phyloP scores from a whole-genome alignment of 441 rosid genomes.

The Iberis amara region DNA sequence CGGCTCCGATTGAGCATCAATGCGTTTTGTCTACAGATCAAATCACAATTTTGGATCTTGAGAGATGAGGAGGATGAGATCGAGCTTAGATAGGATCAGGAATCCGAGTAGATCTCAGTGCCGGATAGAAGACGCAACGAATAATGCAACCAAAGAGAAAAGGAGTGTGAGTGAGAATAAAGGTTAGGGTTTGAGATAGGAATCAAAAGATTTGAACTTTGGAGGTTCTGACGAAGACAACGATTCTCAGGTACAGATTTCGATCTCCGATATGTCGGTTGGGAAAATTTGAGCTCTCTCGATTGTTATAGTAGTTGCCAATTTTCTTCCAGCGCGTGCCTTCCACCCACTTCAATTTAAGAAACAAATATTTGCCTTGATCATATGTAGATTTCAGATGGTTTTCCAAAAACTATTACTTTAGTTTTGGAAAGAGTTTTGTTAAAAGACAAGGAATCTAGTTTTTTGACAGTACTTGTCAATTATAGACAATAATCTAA shows the following conservation, averaged over 20 bases:
- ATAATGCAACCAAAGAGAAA: neutral
- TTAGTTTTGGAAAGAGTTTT: no score
- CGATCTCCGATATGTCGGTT: constrained; percentile 26
- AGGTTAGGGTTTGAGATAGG: constrained; percentile 24
- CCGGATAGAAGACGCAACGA: constrained; percentile 14
- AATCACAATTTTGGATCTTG: constrained; percentile 21
- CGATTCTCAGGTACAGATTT: constrained; percentile 27
- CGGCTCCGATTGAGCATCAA: constrained; percentile 32
- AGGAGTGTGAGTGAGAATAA: constrained; percentile 3
- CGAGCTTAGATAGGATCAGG: constrained; percentile 16
- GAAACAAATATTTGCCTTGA: no score
- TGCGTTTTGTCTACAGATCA: constrained; percentile 1
- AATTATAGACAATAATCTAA: no score
- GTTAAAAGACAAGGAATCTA: no score
- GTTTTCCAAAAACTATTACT: no score
- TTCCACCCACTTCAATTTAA: no score
- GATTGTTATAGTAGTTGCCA: no score
- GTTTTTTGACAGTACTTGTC: no score
- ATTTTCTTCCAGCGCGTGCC: no score
- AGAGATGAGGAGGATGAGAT: constrained; percentile 1
- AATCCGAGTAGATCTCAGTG: constrained; percentile 25
- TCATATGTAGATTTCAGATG: no score
- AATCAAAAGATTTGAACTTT: constrained; percentile 21
- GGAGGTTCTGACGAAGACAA: constrained; percentile 30
- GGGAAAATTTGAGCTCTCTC: neutral